Conservation (phyloP, 2,329 filamentous ascomycete species). For the Coniochaeta prunicola region DNA sequence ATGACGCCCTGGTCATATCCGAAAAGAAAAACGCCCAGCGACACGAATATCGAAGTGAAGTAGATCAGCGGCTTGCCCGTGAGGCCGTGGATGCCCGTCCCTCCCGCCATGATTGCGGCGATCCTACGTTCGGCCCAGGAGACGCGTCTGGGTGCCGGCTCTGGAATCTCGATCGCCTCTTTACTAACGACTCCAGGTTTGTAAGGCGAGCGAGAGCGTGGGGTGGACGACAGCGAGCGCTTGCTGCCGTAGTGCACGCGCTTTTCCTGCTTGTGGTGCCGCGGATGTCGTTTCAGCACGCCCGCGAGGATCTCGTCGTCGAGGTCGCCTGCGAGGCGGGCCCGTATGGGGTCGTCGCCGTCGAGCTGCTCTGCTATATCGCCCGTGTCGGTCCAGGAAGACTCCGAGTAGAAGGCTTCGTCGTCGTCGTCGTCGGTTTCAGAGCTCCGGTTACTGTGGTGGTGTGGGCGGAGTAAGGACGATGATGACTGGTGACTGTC, state of each 20-base stretch:
- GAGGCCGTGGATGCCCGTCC: slow-evolving; percentile 77
- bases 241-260: slow-evolving; percentile 60
- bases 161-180: slow-evolving; percentile 78
- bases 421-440: slow-evolving; percentile 47
- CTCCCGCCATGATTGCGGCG: slow-evolving; percentile 79
- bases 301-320: slow-evolving; percentile 54
- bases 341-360: slow-evolving; percentile 72
- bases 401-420: slow-evolving; percentile 60
- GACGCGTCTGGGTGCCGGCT: slow-evolving; percentile 55
- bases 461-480: slow-evolving; percentile 38
- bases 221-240: slow-evolving; percentile 27
- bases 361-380: slow-evolving; percentile 89
- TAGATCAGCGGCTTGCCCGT: slow-evolving; percentile 94
- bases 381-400: slow-evolving; percentile 88
- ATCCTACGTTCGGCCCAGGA: slow-evolving; percentile 63
- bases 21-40: slow-evolving; percentile 79
- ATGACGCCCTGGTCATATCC: slow-evolving; percentile 89
- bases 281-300: slow-evolving; percentile 36
- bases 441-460: slow-evolving; percentile 39
- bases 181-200: slow-evolving; percentile 43
- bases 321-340: slow-evolving; percentile 52
- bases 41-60: slow-evolving; percentile 89
- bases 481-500: slow-evolving; percentile 31
- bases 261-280: slow-evolving; percentile 43
- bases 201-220: slow-evolving; percentile 20